Evolutionary conservation across 2,329 filamentous ascomycete species (phyloP).

Genomic region (Didymella pinodella): DNA sequence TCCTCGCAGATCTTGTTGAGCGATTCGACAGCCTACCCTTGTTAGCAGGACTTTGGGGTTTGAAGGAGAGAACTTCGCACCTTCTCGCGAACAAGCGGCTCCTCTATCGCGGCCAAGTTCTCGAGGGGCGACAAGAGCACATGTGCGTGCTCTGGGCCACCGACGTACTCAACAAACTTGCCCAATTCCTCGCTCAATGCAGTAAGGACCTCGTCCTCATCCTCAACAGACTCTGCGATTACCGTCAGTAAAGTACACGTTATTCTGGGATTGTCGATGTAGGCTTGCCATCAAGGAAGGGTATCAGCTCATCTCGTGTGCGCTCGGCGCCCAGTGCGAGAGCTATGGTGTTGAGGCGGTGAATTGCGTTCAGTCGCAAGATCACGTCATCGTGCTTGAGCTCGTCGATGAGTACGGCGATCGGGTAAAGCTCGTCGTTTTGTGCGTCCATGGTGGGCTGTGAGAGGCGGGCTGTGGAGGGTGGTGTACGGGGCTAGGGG

Average conservation of each 20-base stretch:
- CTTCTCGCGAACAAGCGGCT: conserved; percentile 97
- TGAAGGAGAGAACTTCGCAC: conserved; percentile 55
- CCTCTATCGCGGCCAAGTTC: conserved; percentile 97
- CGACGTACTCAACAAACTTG: conserved; percentile 96
- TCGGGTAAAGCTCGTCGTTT: conserved; percentile 99
- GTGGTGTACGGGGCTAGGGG: conserved; percentile 31
- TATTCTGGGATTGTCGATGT: background rate
- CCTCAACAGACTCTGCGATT: conserved; percentile 89
- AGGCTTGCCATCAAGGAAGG: conserved; percentile 92
- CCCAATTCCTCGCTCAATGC: conserved; percentile 97
- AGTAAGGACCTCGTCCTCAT: conserved; percentile 97
- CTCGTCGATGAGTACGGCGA: conserved; percentile 99
- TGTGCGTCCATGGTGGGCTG: conserved; percentile 79
- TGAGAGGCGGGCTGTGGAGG: conserved; percentile 30
- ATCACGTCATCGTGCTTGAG: conserved; percentile 99
- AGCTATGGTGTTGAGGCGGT: conserved; percentile 96
- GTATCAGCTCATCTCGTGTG: conserved; percentile 97
- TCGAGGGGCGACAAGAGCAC: conserved; percentile 96
- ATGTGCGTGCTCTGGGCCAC: conserved; percentile 90
- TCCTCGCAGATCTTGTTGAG: conserved; percentile 98
- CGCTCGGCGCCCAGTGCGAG: conserved; percentile 94
- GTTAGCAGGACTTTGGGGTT: conserved; percentile 37
- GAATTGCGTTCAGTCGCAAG: conserved; percentile 96
- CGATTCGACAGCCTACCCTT: conserved; percentile 86
- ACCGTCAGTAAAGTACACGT: conserved; percentile 44